Evolutionary conservation across 2,329 filamentous ascomycete species (phyloP), one percentile per base, ranked within the genome.

Genomic region (Botrytis paeoniae): DNA sequence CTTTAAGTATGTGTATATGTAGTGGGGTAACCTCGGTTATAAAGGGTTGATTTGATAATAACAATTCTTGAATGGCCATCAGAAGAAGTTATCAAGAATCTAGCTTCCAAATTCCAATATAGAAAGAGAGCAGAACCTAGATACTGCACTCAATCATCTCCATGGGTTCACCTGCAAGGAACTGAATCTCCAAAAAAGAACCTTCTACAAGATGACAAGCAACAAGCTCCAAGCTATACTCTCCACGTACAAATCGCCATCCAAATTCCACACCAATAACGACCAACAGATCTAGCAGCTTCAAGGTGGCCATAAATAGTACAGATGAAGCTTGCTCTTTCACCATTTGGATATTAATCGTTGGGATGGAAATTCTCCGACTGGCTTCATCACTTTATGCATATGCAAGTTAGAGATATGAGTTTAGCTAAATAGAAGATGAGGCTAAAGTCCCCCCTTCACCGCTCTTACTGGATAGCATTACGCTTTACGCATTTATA

Each of bases 361-460:
- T 75, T 74, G 75, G 71, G 72, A 76, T 73, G 73, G 64, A 74
- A 76, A 78, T 74, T 78, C 74, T 76, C 77, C 76, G 75, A 76
- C 70, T 73, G 70, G 69, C 41, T 64, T 7, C 10, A 16, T 63
- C 32, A 32, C n/a, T 60, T 75, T 72, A 74, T 77, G 77, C 77
- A 73, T 68, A 73, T 70, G 18, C 54, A 68, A 74, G 69, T 69
- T 70, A 57, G 7, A 61, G 10, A n/a, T 5, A n/a, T 9, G 35
- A 14, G 29, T 37, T 37, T 25, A 61, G 32, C n/a, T 35, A 6
- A 66, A 66, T 12, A 68, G 48, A 65, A 65, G 32, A 41, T 57
- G 78, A 76, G 75, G 77, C 77, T 78, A 77, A 75, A 72, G 22
- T 14, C 20, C n/a, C 45, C 25, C n/a, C 72, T 75, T 77, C 75